These are phyloP conservation scores for Wickerhamomyces alni DNA, from an alignment of 805 yeast species.

Conservation along the genomic window DNA sequence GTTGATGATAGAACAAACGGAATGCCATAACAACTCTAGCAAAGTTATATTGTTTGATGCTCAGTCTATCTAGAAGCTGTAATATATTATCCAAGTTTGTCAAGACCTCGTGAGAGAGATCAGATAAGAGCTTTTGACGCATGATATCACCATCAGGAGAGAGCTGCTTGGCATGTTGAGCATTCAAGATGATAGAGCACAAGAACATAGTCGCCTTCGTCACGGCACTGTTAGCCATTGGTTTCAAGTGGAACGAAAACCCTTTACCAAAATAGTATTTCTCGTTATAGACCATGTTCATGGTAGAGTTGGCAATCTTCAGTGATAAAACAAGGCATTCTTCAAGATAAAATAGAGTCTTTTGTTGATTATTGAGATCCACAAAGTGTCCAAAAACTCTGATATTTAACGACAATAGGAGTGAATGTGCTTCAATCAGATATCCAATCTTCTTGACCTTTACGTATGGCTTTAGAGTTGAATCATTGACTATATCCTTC, in stretches of 20 bases:
- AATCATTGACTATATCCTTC: constrained; percentile 11
- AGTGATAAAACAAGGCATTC: constrained; percentile 23
- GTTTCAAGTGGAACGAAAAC: constrained; percentile 36
- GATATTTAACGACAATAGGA: constrained; percentile 28
- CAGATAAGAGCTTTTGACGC: constrained; percentile 9
- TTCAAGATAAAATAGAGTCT: constrained; percentile 30
- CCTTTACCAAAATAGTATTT: constrained; percentile 35
- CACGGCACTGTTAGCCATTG: constrained; percentile 19
- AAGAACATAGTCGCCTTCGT: constrained; percentile 10
- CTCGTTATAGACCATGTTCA: constrained; percentile 28
- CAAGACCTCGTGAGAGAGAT: constrained; percentile 6
- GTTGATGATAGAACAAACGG: constrained; percentile 9
- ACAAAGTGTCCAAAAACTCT: constrained; percentile 38
- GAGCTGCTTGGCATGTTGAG: constrained; percentile 15
- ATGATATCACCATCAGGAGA: background rate
- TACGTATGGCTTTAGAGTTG: constrained; percentile 8
- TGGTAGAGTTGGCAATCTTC: constrained; percentile 28
- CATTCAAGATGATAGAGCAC: constrained; percentile 6
- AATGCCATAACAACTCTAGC: constrained; percentile 12
- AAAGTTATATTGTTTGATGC: constrained; percentile 12
- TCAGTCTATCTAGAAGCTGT: constrained; percentile 12
- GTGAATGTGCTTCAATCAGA: constrained; percentile 22
- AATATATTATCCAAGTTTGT: constrained; percentile 7
- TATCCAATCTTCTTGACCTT: constrained; percentile 20
- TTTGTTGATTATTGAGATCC: constrained; percentile 18